Base-by-base conservation (phyloP, 2,329 filamentous ascomycete species). In the Aspergillus hortae region DNA sequence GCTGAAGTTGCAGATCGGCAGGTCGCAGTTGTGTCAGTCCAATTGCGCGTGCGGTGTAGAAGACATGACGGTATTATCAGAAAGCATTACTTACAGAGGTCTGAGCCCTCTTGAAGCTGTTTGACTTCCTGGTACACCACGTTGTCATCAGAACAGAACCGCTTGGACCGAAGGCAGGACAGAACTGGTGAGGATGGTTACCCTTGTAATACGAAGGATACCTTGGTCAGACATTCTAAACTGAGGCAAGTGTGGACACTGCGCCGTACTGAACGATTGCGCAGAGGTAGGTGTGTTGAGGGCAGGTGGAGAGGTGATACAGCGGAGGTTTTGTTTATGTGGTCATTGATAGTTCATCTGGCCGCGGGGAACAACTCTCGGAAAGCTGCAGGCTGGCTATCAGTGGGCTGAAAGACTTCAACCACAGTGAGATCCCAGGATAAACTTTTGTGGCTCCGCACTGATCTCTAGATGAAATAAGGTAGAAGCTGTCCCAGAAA, bases 201-300 rank as follows among this genome's bases (percentile, higher is more conserved):
- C 88, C 77, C 90, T 89, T 58, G 89, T 89, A 72, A 95, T 92
- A 59, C 90, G 88, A 61, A 95, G 86, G 64, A 95, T 89, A 54
- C 88, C 90, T 72, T 95, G 90, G 72, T 94, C 90, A 56, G 87
- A 84, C 86, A 90, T 90, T 45, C 47, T 60, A 38, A 45, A 17
- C 32, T 33, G 19, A 41, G 11, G 3, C 6, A 7, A 21, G 11
- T 7, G 36, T 42, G 15, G n/a, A 14, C 14, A 3, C 14, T 19
- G 36, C n/a, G 25, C 36, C 25, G 35, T 48, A n/a, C 11, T 32
- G 14, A 43, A 36, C 5, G 35, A 38, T 38, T 17, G 14, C 15
- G 14, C 5, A 17, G 35, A 38, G 35, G 14, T n/a, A 25, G 4
- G 21, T 43, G 19, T 43, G 19, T 17, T 21, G 46, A 43, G n/a